Conservation (phyloP, 192 early-diverging fungal genomes). For the Backusella liffmaniae region DNA sequence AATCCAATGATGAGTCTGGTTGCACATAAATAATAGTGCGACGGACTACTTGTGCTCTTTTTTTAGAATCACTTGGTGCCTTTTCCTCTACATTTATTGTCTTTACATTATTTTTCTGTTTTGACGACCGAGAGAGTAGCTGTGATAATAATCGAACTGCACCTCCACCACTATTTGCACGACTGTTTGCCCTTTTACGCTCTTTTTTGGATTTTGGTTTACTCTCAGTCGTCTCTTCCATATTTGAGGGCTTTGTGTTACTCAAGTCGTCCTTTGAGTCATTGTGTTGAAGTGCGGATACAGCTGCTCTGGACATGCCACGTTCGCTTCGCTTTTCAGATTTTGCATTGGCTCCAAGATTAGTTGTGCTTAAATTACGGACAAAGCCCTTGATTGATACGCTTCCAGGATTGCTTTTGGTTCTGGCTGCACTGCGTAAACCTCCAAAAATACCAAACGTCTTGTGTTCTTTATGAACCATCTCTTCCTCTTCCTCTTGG, state of each 20-base stretch:
- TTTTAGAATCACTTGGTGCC: not conserved
- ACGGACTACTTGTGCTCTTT: conserved; percentile 29
- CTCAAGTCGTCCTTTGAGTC: not conserved
- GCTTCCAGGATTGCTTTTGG: not conserved
- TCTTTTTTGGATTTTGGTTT: not conserved
- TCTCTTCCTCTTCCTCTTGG: not conserved
- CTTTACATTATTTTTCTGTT: not conserved
- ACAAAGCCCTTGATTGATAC: not conserved
- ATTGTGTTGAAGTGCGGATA: not conserved
- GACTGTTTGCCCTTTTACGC: not conserved
- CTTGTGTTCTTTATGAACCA: not conserved
- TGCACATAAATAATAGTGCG: conserved; percentile 36
- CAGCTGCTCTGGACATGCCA: not conserved
- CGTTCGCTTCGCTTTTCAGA: not conserved
- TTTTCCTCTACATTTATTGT: conserved; percentile 9
- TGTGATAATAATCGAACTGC: conserved; percentile 2
- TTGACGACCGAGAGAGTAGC: not conserved
- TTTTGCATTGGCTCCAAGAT: not conserved
- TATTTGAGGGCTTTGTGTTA: not conserved
- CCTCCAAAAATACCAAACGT: conserved; percentile 1
- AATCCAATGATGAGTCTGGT: conserved; percentile 12
- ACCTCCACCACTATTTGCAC: not conserved
- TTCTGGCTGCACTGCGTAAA: not conserved
- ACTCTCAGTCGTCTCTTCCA: not conserved
- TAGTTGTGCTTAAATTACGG: not conserved